Evolutionary conservation across 2,329 filamentous ascomycete species (phyloP).

Genomic region (Talaromyces sp.): DNA sequence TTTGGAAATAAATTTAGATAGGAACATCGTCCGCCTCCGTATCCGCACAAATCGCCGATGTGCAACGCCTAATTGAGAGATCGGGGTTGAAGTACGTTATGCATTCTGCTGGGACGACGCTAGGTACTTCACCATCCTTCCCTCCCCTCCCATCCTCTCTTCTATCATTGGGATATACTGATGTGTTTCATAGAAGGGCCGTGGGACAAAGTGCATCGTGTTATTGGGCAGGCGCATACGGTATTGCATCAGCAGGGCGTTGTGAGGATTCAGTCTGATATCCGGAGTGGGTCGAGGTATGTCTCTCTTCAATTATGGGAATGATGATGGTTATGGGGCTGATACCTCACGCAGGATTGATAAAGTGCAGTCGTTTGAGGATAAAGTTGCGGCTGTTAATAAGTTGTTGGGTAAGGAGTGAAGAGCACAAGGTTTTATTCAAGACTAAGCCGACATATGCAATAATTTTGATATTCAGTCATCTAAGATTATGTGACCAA

Average conservation of each 20-base stretch:
- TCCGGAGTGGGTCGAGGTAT: conserved; percentile 75
- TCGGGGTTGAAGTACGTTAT: conserved; percentile 80
- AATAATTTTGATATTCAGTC: not conserved
- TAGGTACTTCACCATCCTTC: conserved; percentile 60
- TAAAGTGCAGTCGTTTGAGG: conserved; percentile 74
- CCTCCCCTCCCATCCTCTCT: not conserved
- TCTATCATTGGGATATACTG: not conserved
- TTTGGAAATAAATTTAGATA: conserved; percentile 50
- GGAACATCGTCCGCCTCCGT: conserved; percentile 76
- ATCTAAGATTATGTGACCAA: not conserved
- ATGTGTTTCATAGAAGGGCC: conserved; percentile 64
- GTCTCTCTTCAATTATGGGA: not conserved
- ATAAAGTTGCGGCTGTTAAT: conserved; percentile 68
- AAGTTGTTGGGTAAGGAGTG: conserved; percentile 45
- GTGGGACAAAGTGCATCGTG: conserved; percentile 82
- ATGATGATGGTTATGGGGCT: not conserved
- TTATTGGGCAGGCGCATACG: conserved; percentile 82
- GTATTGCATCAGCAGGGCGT: conserved; percentile 74
- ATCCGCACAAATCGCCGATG: conserved; percentile 78
- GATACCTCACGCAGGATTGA: conserved; percentile 61
- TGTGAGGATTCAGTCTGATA: conserved; percentile 80
- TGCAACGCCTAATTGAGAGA: conserved; percentile 77
- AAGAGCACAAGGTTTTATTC: not conserved
- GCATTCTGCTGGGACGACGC: conserved; percentile 90
- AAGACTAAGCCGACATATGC: not conserved